phyloP scores from a whole-genome alignment of 1,284 basidiomycete species.

The Xerocomus nothofagi region DNA sequence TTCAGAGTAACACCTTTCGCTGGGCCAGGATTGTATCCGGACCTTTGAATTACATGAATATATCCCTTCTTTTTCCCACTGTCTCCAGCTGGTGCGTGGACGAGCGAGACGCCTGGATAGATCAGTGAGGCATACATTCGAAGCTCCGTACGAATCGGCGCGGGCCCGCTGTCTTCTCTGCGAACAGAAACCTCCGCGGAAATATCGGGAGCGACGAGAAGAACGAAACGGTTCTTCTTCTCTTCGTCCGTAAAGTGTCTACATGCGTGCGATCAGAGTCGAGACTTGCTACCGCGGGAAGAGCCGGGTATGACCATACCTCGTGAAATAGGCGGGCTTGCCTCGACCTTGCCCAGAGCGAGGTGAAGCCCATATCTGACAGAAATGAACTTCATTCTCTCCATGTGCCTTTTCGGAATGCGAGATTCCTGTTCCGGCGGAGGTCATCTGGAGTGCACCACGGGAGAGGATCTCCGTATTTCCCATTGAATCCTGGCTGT shows the following conservation, averaged over 20 bases:
- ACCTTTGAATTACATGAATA: constrained; percentile 72
- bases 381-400: constrained; percentile 68
- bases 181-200: constrained; percentile 53
- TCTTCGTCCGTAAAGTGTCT: constrained; percentile 81
- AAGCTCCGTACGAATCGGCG: constrained; percentile 67
- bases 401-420: constrained; percentile 79
- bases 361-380: constrained; percentile 87
- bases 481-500: constrained; percentile 83
- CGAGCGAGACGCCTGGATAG: constrained; percentile 51
- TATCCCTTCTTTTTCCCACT: constrained; percentile 50
- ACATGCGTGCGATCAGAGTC: neutral
- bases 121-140: constrained; percentile 69
- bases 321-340: constrained; percentile 78
- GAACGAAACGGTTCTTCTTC: constrained; percentile 69
- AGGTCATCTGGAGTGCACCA: constrained; percentile 90
- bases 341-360: constrained; percentile 47
- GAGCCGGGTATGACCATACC: constrained; percentile 34
- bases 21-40: constrained; percentile 65
- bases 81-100: constrained; percentile 47
- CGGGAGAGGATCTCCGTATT: constrained; percentile 86
- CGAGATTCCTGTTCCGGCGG: constrained; percentile 82
- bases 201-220: constrained; percentile 70
- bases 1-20: constrained; percentile 52
- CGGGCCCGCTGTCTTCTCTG: constrained; percentile 70
- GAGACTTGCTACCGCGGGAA: neutral